Percentiles rank a stretch among this genome's conserved stretches.
Evolutionary conservation across 1,284 basidiomycete genomes (phyloP).

Genomic region (Fomitopsis schrenkii): DNA sequence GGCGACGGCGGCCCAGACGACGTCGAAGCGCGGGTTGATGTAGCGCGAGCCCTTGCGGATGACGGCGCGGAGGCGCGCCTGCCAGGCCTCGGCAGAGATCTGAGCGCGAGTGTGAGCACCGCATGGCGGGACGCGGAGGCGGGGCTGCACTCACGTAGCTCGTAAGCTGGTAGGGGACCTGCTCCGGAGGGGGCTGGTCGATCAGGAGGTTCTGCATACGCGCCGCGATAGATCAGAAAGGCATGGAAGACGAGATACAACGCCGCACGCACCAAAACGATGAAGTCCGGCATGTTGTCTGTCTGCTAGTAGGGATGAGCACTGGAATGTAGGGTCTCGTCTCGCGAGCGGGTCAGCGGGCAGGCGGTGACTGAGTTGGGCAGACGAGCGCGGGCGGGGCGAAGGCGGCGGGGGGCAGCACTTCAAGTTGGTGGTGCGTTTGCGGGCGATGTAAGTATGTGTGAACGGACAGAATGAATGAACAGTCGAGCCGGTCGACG

Average conservation of each 20-base stretch:
- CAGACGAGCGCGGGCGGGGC: conserved; percentile 9
- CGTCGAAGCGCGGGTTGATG: conserved; percentile 43
- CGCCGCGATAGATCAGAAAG: background rate
- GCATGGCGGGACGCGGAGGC: background rate
- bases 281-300: background rate
- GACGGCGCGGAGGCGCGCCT: conserved; percentile 36
- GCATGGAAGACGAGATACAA: background rate
- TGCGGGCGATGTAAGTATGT: background rate
- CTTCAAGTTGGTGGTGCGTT: background rate
- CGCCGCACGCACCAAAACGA: conserved; percentile 1
- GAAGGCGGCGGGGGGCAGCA: background rate
- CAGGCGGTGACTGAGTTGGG: conserved; percentile 8
- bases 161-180: conserved; percentile 27
- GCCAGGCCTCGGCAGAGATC: conserved; percentile 45
- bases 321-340: background rate
- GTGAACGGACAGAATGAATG: conserved; percentile 7
- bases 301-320: background rate
- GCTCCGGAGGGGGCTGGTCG: conserved; percentile 19
- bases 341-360: conserved; percentile 5
- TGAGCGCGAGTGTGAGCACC: conserved; percentile 13
- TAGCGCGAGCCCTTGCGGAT: conserved; percentile 37
- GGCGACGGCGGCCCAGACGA: conserved; percentile 36
- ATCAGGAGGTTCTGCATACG: conserved; percentile 20
- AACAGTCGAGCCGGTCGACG: conserved; percentile 31
- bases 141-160: conserved; percentile 22